These are phyloP conservation scores for Thuidium tamariscinum DNA, from an alignment of 225 moss, liverwort and hornwort species.

Conservation along the genomic window DNA sequence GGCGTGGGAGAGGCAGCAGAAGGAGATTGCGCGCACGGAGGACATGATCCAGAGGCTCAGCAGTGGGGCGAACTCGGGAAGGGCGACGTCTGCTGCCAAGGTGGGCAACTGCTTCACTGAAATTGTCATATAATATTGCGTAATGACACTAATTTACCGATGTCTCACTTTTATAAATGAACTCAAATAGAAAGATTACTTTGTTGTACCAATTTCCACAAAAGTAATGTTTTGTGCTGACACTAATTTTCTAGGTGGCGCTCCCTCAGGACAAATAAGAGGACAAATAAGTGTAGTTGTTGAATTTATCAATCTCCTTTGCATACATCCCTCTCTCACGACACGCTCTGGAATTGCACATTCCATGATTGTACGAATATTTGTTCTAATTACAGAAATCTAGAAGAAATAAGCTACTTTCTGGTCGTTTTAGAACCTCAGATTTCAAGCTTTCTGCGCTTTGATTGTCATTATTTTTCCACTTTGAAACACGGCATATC, in stretches of 20 bases:
- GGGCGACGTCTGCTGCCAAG: conserved; percentile 91
- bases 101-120: not conserved
- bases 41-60: conserved; percentile 88
- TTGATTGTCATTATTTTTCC: not conserved
- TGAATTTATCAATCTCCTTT: too few relatives aligned
- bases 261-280: too few relatives aligned
- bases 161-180: not conserved
- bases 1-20: conserved; percentile 99
- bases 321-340: too few relatives aligned
- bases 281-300: too few relatives aligned
- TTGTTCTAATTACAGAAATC: not conserved
- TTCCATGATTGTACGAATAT: not conserved
- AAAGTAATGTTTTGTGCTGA: not conserved
- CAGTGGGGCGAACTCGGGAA: conserved; percentile 91
- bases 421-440: not conserved
- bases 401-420: not conserved
- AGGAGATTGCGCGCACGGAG: conserved; percentile 79
- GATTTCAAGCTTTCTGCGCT: not conserved
- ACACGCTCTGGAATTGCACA: too few relatives aligned
- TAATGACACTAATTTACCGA: not conserved
- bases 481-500: not conserved
- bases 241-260: not conserved
- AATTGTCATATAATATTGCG: not conserved
- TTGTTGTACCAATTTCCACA: not conserved
- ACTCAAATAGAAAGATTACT: not conserved